These are phyloP conservation scores for Lipomyces spencermartinsiae DNA, from an alignment of 805 yeast species.

Conservation along the genomic window DNA sequence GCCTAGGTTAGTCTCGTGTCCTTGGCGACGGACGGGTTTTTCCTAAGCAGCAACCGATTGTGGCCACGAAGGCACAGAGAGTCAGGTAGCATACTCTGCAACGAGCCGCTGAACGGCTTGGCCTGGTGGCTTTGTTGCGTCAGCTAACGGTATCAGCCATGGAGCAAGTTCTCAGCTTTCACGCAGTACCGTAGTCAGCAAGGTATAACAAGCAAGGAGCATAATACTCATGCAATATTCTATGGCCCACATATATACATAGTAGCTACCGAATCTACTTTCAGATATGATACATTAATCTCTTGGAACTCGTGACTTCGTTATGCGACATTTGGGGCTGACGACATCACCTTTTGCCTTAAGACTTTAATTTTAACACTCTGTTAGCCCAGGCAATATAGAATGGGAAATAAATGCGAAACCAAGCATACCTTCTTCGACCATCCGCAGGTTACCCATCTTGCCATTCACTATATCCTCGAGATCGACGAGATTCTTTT, in stretches of 20 bases:
- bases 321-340: slow-evolving; percentile 32
- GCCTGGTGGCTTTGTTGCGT: no score
- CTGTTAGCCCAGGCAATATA: neutral
- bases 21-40: no score
- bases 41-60: no score
- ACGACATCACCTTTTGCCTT: slow-evolving; percentile 35
- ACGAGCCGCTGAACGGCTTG: no score
- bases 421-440: slow-evolving; percentile 52
- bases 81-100: no score
- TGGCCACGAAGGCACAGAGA: no score
- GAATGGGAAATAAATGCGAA: slow-evolving; percentile 3
- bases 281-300: neutral
- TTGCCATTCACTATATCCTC: slow-evolving; percentile 79
- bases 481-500: slow-evolving; percentile 73
- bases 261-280: neutral
- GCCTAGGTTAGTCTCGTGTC: no score
- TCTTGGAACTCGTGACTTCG: neutral
- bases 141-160: no score
- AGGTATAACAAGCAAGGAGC: neutral
- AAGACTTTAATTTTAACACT: slow-evolving; percentile 17
- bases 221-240: neutral
- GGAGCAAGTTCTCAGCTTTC: no score
- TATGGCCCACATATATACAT: neutral
- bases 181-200: neutral
- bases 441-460: slow-evolving; percentile 63